Evolutionary conservation across 75 land plant genomes (phyloP), one percentile per base, ranked within the genome.

Genomic region (Selaginella moellendorffii): DNA sequence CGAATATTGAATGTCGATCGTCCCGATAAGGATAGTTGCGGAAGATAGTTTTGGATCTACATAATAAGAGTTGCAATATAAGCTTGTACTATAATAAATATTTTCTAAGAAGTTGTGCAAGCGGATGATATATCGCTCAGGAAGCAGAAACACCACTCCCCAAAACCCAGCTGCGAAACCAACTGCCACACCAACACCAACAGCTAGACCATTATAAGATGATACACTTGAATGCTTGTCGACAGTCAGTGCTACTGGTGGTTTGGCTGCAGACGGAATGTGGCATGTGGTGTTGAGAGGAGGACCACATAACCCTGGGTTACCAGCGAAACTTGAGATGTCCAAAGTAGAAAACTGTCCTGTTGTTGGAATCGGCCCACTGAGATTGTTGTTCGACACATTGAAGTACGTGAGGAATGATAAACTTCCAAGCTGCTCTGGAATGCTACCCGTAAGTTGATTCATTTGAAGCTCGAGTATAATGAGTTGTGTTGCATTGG

Each of bases 331-430:
- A 56, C 9, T 8, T 56, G 19, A 56, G 5, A n/a, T 8, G 8
- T 56, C 59, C 25, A 56, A 56, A 21, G 59, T 56, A 5, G 17
- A 21, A 24, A 56, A 56, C 59, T 56, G 59, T 21, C 59, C 59
- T 19, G 59, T 8, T 21, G 23, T 21, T 56, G 59, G 59, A 24
- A 56, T 56, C 2, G 23, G n/a, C n/a, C 59, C 59, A 8, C 25
- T 21, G 59, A 56, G 59, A 19, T 25, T 19, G 59, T 56, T 56
- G 59, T 25, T 56, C 2, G 59, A 56, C 2, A 56, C 59, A n/a
- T 56, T 56, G 59, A 56, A 56, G 24, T 21, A 56, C n/a, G 59
- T 56, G 59, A 56, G 59, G 19, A 56, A 56, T 56, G 59, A 56
- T 56, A 56, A 24, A 21, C 59, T 56, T 19, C 25, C 24, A 56